phyloP scores from a whole-genome alignment of 1,139 yeast genomes.

The Suhomyces terraborum region DNA sequence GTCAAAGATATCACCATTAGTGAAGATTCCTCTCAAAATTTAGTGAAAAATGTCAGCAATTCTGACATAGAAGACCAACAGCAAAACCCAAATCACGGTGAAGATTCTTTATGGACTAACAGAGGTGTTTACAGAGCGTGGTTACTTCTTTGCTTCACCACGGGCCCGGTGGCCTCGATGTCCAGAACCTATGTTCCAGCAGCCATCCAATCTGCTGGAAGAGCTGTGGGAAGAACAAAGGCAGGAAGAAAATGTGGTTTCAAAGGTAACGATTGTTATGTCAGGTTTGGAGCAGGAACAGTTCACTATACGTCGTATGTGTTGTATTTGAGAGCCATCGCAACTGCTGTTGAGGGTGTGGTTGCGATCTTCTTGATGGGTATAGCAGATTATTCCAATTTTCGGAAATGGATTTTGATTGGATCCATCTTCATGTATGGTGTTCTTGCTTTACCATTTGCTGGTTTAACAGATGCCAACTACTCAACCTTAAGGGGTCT shows the following conservation, averaged over 20 bases:
- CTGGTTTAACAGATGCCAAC: conserved; percentile 28
- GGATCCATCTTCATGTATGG: conserved; percentile 38
- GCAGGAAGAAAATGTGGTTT: conserved; percentile 28
- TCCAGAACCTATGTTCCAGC: conserved; percentile 47
- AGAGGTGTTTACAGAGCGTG: conserved; percentile 26
- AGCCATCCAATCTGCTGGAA: conserved; percentile 42
- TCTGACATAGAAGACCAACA: conserved; percentile 3
- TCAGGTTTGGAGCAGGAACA: conserved; percentile 36
- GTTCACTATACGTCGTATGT: conserved; percentile 44
- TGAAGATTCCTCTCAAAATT: neutral
- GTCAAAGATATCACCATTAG: neutral
- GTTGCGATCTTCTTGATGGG: conserved; percentile 43
- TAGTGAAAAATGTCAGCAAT: neutral
- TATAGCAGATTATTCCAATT: conserved; percentile 46
- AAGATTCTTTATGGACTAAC: conserved; percentile 20
- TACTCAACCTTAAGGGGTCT: conserved; percentile 28
- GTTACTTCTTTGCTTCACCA: conserved; percentile 28
- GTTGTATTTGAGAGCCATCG: conserved; percentile 40
- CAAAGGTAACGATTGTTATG: conserved; percentile 43
- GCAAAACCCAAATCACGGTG: neutral
- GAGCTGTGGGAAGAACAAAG: conserved; percentile 32
- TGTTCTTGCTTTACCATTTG: conserved; percentile 41
- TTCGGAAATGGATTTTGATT: conserved; percentile 36
- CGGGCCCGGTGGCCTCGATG: conserved; percentile 51
- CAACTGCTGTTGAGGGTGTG: conserved; percentile 43